Evolutionary conservation across 352 stramenopile species (phyloP), one percentile per base, ranked within the genome.

Genomic region (Blastocystis sp.): DNA sequence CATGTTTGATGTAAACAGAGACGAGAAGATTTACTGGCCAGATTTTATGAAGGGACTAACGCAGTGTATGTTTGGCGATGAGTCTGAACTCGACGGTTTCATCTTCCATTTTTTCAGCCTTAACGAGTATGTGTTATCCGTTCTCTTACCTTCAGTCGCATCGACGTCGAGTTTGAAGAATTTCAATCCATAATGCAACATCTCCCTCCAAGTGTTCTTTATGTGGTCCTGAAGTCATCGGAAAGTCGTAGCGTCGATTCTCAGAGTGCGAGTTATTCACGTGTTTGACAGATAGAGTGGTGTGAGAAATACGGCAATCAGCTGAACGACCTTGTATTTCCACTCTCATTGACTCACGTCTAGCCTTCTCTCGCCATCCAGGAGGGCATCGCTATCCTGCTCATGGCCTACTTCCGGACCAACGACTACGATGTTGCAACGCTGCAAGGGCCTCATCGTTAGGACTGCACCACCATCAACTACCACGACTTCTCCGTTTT

Each of bases 401-500:
- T 85, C 34, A n/a, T 43, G n/a, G 73, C 73, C 16, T 85, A 85
- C 73, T 85, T 85, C 34, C 16, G 47, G 47, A 66, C 3, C 39
- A 85, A 85, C 50, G 73, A 85, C 18, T 30, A 45, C n/a, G 63
- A 73, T 20, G 63, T 45, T 9, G 41, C 1, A n/a, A 9, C 30
- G 13, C 50, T 43, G 8, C 39, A 11, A 2, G 20, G 9, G n/a
- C 16, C 30, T 73, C 24, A 66, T 3, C 16, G 5, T 2, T 26
- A 66, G 50, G n/a, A 43, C 0, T 24, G 9, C 20, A 41, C 47
- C 4, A 24, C n/a, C 20, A 85, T 85, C 73, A 85, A 68, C 41
- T 85, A 41, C 34, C 73, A 85, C 56, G 73, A 85, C 34, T 85
- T 85, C 55, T 85, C 73, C 47, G 47, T 85, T 3, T 85, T 85